Evolutionary conservation across 306 rosid genomes (phyloP), one percentile per base, ranked within the genome.

Genomic region (apple (Malus domestica)): DNA sequence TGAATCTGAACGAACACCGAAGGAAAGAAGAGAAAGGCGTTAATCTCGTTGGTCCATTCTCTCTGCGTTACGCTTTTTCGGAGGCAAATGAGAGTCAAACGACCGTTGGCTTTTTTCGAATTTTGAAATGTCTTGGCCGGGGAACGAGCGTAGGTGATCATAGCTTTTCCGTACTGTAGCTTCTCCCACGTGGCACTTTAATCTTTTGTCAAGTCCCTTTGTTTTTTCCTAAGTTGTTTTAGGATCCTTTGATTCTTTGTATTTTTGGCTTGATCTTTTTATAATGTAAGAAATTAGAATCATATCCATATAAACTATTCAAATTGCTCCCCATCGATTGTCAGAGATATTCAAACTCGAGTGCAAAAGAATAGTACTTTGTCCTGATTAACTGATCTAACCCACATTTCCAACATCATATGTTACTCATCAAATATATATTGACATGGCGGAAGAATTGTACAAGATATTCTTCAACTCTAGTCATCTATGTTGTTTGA

Each of bases 111-210:
- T 15, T 78, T 68, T 13, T 45, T 60, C 49, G 85, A 90, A 87
- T 51, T 90, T 89, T 88, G 86, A 89, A 90, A 71, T 64, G 70
- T 33, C 30, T 20, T 15, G 77, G 71, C 87, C 91, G 91, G 96
- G 82, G 54, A 12, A 29, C 40, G 19, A 30, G 30, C 33, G 19
- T 4, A 4, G 54, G 55, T 51, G 55, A 51, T 51, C 55, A 16
- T 51, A 6, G 55, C 55, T 51, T 51, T 51, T 51, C 55, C 16
- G 55, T 20, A 51, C 55, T 5, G 55, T 32, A 76, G 12, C 13
- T 52, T 18, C 13, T 49, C 73, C 79, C 79, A 76, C 73, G 79
- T 23, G 19, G 69, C 27, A 67, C 11, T 22, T 16, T n/a, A 8
- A 45, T 49, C 73, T 70, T 69, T 25, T 20, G n/a, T 25, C 59